Evolutionary conservation across 2,329 filamentous ascomycete genomes (phyloP).

Genomic region (Bipolaris zeicola): DNA sequence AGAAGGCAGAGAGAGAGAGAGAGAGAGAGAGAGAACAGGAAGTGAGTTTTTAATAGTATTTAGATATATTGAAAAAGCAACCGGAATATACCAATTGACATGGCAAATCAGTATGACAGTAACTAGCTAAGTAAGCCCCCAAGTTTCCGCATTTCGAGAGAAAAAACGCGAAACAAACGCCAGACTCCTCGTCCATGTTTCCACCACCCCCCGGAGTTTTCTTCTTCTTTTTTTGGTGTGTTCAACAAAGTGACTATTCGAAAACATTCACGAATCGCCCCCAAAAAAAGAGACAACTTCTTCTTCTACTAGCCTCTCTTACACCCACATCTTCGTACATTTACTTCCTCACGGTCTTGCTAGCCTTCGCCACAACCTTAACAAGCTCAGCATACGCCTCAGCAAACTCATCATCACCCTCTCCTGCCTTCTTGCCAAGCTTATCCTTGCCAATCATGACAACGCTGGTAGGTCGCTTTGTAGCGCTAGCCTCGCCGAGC

Average conservation of each 20-base stretch:
- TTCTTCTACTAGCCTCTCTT: neutral
- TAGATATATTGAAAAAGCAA: no score
- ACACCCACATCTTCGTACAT: neutral
- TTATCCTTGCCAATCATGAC: conserved; percentile 74
- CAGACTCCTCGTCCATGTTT: conserved; percentile 2
- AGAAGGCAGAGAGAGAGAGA: no score
- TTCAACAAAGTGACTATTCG: neutral
- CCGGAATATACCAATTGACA: no score
- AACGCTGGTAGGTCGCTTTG: conserved; percentile 94
- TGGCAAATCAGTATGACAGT: no score
- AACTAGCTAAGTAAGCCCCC: no score
- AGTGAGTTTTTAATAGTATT: no score
- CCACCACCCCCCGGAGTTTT: neutral
- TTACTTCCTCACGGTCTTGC: conserved; percentile 61
- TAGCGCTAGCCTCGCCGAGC: conserved; percentile 89
- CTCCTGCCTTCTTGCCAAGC: conserved; percentile 56
- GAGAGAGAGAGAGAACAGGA: no score
- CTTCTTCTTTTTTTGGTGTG: neutral
- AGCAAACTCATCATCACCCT: conserved; percentile 55
- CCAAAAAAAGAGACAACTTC: neutral
- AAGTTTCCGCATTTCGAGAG: neutral
- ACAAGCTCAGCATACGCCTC: conserved; percentile 62
- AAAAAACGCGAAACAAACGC: neutral
- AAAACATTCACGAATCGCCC: conserved; percentile 1
- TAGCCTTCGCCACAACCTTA: conserved; percentile 65